Conservation (phyloP, 164 flowering plant species). For the Cinnamomum chago region DNA sequence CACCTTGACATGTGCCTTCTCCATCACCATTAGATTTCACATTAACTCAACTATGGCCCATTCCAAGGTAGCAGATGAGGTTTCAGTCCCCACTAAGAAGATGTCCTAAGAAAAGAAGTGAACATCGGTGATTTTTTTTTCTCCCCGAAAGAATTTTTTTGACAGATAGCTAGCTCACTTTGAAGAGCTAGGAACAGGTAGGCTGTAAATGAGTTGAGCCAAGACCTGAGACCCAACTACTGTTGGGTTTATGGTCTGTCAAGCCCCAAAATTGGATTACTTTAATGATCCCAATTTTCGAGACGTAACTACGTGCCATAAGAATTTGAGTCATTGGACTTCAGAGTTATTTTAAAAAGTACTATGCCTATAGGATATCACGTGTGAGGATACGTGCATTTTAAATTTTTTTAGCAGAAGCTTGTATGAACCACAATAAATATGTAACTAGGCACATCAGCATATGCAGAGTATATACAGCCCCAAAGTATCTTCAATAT, state of each 20-base stretch:
- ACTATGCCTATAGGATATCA: no score
- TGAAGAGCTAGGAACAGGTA: slow-evolving; percentile 11
- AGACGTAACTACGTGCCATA: no score
- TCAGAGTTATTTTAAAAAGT: not conserved
- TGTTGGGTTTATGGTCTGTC: not conserved
- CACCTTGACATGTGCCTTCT: slow-evolving; percentile 3
- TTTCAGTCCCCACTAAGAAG: slow-evolving; percentile 5
- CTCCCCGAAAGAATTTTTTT: no score
- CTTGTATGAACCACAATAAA: no score
- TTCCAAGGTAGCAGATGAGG: not conserved
- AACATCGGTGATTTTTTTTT: no score
- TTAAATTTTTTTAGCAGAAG: no score
- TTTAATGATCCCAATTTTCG: no score
- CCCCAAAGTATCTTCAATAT: no score
- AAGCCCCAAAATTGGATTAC: not conserved
- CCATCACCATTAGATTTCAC: slow-evolving; percentile 3
- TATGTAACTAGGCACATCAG: no score
- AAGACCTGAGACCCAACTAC: not conserved
- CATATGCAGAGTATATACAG: no score
- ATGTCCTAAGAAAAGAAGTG: slow-evolving; percentile 6
- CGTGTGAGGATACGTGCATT: no score
- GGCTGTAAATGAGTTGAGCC: slow-evolving; percentile 17
- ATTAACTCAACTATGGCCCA: slow-evolving; percentile 5
- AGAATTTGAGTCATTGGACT: not conserved
- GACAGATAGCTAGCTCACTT: not conserved